Conservation (phyloP, 805 yeast species). For the Yamadazyma kitorensis region DNA sequence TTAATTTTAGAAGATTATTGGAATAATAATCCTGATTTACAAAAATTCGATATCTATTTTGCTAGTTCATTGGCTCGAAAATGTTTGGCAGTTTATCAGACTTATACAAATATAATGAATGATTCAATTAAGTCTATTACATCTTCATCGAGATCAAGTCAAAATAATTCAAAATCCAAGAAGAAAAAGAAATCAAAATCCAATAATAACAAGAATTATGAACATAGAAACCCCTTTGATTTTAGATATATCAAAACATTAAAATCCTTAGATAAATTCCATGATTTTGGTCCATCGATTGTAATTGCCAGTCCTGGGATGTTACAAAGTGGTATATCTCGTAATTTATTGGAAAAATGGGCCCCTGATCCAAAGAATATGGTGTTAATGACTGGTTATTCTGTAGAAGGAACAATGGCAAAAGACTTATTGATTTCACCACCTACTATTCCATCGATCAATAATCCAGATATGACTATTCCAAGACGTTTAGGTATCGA, state of each 20-base stretch:
- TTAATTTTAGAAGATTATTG: constrained; percentile 93
- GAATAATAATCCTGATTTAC: constrained; percentile 79
- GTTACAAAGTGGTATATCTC: constrained; percentile 93
- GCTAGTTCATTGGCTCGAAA: constrained; percentile 93
- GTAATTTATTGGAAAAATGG: constrained; percentile 92
- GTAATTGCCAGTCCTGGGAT: constrained; percentile 97
- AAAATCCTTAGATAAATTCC: constrained; percentile 76
- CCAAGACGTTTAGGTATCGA: constrained; percentile 87
- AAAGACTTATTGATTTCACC: constrained; percentile 87
- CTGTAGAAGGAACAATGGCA: constrained; percentile 98
- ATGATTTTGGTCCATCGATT: constrained; percentile 94
- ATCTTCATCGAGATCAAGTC: too few species aligned
- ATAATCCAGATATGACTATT: constrained; percentile 77
- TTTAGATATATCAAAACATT: constrained; percentile 82
- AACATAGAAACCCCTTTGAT: constrained; percentile 72
- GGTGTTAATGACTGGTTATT: constrained; percentile 89
- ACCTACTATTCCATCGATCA: constrained; percentile 76
- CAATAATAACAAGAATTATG: constrained; percentile 23
- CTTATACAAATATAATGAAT: constrained; percentile 96
- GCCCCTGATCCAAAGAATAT: constrained; percentile 93
- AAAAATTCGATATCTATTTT: constrained; percentile 78
- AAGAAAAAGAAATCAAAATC: too few species aligned
- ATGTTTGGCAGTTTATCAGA: constrained; percentile 96
- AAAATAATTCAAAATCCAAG: constrained; percentile 15
- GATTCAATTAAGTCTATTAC: constrained; percentile 75